Base-by-base conservation (phyloP, 2,329 filamentous ascomycete species). In the Fusarium keratoplasticum region DNA sequence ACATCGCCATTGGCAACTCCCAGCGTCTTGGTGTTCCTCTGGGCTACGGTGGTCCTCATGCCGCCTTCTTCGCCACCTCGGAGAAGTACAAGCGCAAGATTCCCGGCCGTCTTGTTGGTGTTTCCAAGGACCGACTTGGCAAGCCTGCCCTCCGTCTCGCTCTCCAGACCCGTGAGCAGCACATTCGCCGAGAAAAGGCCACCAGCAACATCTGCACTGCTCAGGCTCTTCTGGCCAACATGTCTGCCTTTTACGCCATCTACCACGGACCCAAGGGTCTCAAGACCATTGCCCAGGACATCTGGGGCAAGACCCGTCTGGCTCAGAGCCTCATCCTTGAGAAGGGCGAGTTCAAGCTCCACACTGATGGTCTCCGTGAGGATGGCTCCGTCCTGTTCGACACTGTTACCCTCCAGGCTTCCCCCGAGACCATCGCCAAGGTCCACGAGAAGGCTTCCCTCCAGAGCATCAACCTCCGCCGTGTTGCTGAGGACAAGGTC, bases 151-250 rank as follows among this genome's bases (percentile, higher is more conserved):
- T 79, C 5, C 77, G 77, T 79, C 86, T 98, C 77, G 94, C 95
- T 22, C 86, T 98, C 58, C 95, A 98, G 84, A 98, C 96, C 9
- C 89, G 96, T 78, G 96, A 98, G 85, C 96, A 98, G 86, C 96
- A 98, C 82, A 98, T 98, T 81, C 90, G 96, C 73, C 91, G 96
- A 79, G 96, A 98, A 82, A 98, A 98, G 88, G 96, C 96, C 1
- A 98, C 96, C 3, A 98, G 95, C 86, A 98, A 98, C 81, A 95
- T 98, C 67, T 98, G 96, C 86, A 98, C 96, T 1, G 95, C 96
- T 1, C 96, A 98, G 84, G 96, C 96, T 8, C 86, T 98, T 33
- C 87, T 98, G 55, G 96, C 96, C 47, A 98, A 98, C 83, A 98
- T 98, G 94, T 95, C 91, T 77, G 94, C 96, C 61, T 92, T 98